A percentile compares a stretch with the other conserved stretches of the same genome.
Evolutionary conservation across 2,329 filamentous ascomycete species (phyloP).

Genomic region (Podosphaera xanthii): DNA sequence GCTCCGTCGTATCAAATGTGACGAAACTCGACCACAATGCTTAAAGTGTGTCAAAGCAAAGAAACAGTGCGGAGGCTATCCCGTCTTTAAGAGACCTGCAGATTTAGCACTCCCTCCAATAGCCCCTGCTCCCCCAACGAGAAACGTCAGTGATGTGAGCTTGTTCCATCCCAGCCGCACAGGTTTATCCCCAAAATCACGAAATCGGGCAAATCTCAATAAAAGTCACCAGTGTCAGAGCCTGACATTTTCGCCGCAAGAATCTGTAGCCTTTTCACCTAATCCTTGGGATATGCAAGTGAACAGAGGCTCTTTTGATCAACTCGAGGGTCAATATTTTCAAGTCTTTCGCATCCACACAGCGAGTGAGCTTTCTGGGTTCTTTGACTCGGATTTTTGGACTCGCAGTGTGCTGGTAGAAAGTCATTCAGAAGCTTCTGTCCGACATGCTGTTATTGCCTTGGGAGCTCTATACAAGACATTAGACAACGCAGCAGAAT

Average conservation of each 20-base stretch:
- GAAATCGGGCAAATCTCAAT: too few species aligned
- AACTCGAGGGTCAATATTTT: slow-evolving; percentile 35
- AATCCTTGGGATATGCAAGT: not conserved
- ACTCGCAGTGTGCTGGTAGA: slow-evolving; percentile 36
- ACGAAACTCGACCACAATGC: slow-evolving; percentile 37
- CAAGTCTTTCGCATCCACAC: slow-evolving; percentile 38
- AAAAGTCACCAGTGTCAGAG: too few species aligned
- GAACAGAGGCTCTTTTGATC: slow-evolving; percentile 22
- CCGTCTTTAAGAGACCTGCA: slow-evolving; percentile 9
- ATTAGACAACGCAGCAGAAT: slow-evolving; percentile 30
- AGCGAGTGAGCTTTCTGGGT: slow-evolving; percentile 39
- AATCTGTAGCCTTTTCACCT: not conserved
- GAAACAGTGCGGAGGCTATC: slow-evolving; percentile 37
- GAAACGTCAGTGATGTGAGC: not conserved
- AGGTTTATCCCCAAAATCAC: too few species aligned
- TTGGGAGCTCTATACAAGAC: slow-evolving; percentile 45
- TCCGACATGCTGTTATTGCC: slow-evolving; percentile 42
- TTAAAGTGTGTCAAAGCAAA: slow-evolving; percentile 35
- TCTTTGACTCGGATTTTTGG: slow-evolving; percentile 45
- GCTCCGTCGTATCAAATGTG: slow-evolving; percentile 40
- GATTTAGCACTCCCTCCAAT: slow-evolving; percentile 4
- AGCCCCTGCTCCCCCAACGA: slow-evolving; percentile 7
- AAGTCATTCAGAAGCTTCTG: slow-evolving; percentile 35
- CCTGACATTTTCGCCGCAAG: not conserved
- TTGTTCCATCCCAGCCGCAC: too few species aligned